Evolutionary conservation across 2,329 filamentous ascomycete species (phyloP).

Genomic region (Ilyonectria destructans): DNA sequence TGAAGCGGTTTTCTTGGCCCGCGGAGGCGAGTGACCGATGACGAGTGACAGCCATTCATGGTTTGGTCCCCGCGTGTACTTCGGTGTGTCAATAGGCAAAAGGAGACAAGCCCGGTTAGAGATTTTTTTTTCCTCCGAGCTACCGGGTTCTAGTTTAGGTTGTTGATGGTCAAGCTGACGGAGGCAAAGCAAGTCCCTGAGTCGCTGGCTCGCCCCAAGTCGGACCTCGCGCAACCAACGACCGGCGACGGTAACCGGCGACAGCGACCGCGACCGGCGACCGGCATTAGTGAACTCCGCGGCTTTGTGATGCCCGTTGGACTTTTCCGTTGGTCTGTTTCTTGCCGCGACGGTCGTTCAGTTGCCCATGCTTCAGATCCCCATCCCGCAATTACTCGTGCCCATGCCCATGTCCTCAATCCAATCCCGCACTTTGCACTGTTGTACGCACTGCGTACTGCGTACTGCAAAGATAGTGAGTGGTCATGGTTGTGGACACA

Average conservation of each 20-base stretch:
- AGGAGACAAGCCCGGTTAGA: constrained; percentile 29
- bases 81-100: constrained; percentile 45
- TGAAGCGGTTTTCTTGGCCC: constrained; percentile 34
- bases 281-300: constrained; percentile 22
- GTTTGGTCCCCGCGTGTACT: constrained; percentile 35
- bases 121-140: constrained; percentile 16
- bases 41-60: constrained; percentile 27
- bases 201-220: constrained; percentile 24
- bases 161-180: constrained; percentile 9
- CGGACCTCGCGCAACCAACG: constrained; percentile 10
- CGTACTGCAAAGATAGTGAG: constrained; percentile 9
- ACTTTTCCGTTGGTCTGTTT: constrained; percentile 18
- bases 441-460: constrained; percentile 5
- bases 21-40: constrained; percentile 39
- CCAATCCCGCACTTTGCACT: constrained; percentile 17
- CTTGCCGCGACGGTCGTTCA: constrained; percentile 39
- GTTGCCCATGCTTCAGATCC: constrained; percentile 18
- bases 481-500: constrained; percentile 1
- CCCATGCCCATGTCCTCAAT: constrained; percentile 34
- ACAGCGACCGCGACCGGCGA: constrained; percentile 22
- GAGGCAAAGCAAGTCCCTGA: constrained; percentile 17
- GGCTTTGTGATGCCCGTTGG: constrained; percentile 15
- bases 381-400: constrained; percentile 20
- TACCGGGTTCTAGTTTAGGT: constrained; percentile 17
- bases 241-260: constrained; percentile 7